These are phyloP conservation scores for Acacia crassicarpa DNA, from an alignment of 306 rosid species.

Conservation along the genomic window DNA sequence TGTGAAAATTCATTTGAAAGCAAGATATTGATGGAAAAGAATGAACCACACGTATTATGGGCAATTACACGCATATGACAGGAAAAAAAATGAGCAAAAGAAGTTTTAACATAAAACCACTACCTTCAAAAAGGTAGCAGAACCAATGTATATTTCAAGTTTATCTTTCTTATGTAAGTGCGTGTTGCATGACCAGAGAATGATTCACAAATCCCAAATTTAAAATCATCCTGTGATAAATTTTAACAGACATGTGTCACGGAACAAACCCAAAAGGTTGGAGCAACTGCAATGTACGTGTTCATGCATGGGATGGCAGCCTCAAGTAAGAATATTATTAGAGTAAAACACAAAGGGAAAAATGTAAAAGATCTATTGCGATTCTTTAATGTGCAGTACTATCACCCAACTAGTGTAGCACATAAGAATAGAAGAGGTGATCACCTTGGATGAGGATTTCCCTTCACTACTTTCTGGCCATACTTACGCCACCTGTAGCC, in stretches of 20 bases:
- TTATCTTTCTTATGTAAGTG: not conserved
- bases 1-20: not conserved
- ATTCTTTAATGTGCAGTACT: not conserved
- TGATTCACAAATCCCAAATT: not conserved
- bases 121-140: slow-evolving; percentile 24
- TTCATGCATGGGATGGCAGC: not conserved
- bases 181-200: not conserved
- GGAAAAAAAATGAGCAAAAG: not conserved
- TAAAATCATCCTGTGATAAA: not conserved
- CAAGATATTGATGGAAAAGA: not conserved
- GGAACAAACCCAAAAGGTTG: not conserved
- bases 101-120: not conserved
- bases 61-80: not conserved
- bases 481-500: slow-evolving; percentile 98
- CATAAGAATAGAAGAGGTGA: slow-evolving; percentile 18
- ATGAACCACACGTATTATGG: not conserved
- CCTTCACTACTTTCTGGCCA: slow-evolving; percentile 98
- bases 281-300: not conserved
- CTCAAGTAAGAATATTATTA: slow-evolving; percentile 15
- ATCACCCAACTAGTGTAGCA: slow-evolving; percentile 15
- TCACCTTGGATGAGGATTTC: slow-evolving; percentile 98
- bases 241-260: not conserved
- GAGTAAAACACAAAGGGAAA: not conserved
- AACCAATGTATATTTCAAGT: not conserved
- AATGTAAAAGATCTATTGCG: not conserved